phyloP scores from a whole-genome alignment of 352 stramenopile genomes.

The Globisporangium splendens region DNA sequence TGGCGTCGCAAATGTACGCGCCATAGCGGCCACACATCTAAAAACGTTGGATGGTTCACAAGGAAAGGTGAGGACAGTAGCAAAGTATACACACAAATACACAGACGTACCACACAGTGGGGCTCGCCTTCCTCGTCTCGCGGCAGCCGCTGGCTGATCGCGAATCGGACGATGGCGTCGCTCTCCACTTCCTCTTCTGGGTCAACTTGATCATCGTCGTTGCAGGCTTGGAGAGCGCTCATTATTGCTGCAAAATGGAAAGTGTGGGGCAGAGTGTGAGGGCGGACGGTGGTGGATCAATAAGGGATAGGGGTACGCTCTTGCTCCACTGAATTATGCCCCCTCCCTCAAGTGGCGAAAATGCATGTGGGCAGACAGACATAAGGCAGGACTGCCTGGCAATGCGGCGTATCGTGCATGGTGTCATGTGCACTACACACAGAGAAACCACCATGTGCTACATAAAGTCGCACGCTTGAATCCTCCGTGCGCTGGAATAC shows the following conservation, averaged over 20 bases:
- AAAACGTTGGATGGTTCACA: too few species aligned
- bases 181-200: neutral
- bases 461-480: too few species aligned
- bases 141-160: conserved; percentile 12
- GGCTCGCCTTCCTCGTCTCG: conserved; percentile 8
- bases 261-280: neutral
- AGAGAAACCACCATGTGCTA: too few species aligned
- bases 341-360: too few species aligned
- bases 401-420: too few species aligned
- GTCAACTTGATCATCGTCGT: neutral
- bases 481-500: too few species aligned
- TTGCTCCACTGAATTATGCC: too few species aligned
- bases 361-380: too few species aligned
- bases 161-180: conserved; percentile 5
- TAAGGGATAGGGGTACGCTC: too few species aligned
- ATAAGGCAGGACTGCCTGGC: too few species aligned
- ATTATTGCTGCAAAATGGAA: neutral
- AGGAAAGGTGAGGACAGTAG: neutral
- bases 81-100: neutral
- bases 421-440: too few species aligned
- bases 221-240: neutral
- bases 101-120: conserved; percentile 11
- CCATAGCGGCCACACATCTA: conserved; percentile 66
- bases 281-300: too few species aligned
- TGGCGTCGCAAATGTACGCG: conserved; percentile 78